phyloP scores from a whole-genome alignment of 1,284 basidiomycete genomes.

The Fomitopsis pinicola region DNA sequence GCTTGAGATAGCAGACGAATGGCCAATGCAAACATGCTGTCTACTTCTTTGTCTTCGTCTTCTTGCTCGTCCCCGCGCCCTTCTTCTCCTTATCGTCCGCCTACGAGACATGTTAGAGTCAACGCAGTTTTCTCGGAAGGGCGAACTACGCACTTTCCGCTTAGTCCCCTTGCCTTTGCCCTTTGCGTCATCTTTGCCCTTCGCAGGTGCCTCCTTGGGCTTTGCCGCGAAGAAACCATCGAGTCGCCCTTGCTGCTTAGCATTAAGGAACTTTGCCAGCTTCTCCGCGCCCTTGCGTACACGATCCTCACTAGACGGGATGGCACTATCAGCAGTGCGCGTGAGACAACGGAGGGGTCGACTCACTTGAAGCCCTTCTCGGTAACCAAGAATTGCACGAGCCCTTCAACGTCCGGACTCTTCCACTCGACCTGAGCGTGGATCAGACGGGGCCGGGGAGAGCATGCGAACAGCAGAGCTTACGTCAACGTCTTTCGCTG shows the following conservation, averaged over 20 bases:
- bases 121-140: neutral
- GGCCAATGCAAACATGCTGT: neutral
- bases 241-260: conserved; percentile 94
- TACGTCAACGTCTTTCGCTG: conserved; percentile 86
- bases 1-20: neutral
- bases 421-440: conserved; percentile 86
- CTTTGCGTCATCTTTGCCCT: conserved; percentile 33
- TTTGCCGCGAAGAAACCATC: conserved; percentile 92
- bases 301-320: conserved; percentile 78
- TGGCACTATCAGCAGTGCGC: neutral
- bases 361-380: conserved; percentile 96
- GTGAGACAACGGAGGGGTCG: neutral
- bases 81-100: conserved; percentile 27
- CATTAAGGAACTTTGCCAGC: conserved; percentile 79
- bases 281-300: conserved; percentile 96
- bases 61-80: conserved; percentile 35
- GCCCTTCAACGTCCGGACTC: conserved; percentile 87
- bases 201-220: conserved; percentile 44
- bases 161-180: conserved; percentile 50
- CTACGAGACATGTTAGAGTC: neutral
- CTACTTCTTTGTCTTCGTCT: conserved; percentile 42
- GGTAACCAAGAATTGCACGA: conserved; percentile 90
- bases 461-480: conserved; percentile 7
- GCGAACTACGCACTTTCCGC: conserved; percentile 49
- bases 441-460: neutral